Evolutionary conservation across 331 rosid species (phyloP), one percentile per base, ranked within the genome.

Genomic region (Rosa hybrid): DNA sequence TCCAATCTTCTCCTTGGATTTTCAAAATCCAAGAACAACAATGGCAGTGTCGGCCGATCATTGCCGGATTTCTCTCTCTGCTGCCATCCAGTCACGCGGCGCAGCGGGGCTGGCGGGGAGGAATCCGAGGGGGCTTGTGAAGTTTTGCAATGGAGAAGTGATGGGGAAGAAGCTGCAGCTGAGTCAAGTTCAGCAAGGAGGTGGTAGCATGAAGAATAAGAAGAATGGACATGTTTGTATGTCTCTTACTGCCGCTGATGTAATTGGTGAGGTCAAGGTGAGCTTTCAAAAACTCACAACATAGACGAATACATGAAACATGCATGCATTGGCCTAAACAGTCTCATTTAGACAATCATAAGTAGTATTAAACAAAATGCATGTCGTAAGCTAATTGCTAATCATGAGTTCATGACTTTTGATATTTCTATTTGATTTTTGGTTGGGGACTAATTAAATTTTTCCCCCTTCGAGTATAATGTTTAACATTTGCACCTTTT

Each of bases 91-190:
- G 51, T 50, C 81, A 49, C 78, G 44, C 18, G 57, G 83, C 0
- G 50, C 62, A 0, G 70, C 82, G 0, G 72, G 86, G 71, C 57
- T 64, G 1, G 78, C 86, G 0, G 72, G 88, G 71, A 65, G 77
- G 75, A 85, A 74, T 38, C 81, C 63, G 74, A 81, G 81, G 73
- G 77, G 82, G 51, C 64, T 68, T 42, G 82, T 84, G 39, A 86
- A 78, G 81, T 87, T 84, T 73, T 44, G 87, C n/a, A 77, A 85
- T 34, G 90, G 89, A 53, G 90, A 89, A 62, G 25, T 87, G 41
- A 86, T 85, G 92, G 92, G 92, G 75, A 85, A 77, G 78, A 89
- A 81, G 79, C 77, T 89, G 57, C 77, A 51, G 79, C 80, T 86
- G 76, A 57, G 68, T 17, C 72, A 74, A 13, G 62, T 78, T 45